Percentiles rank a stretch among this genome's conserved stretches.
Conservation (phyloP, 1,284 basidiomycete genomes). For the Termitomyces sp. region DNA sequence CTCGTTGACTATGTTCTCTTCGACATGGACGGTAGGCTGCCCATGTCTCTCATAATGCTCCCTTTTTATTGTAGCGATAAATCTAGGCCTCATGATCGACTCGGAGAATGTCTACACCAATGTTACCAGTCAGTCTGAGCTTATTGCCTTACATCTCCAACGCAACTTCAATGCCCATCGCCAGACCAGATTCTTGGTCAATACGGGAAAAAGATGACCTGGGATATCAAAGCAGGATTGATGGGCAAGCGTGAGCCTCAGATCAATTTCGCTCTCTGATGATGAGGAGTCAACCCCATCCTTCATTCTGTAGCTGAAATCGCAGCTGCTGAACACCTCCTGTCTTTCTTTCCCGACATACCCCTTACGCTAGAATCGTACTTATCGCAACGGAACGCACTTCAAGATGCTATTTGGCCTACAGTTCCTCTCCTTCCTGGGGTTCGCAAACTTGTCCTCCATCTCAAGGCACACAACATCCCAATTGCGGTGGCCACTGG, state of each 20-base stretch:
- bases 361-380: conserved; percentile 57
- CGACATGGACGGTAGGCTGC: conserved; percentile 68
- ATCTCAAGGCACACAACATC: conserved; percentile 59
- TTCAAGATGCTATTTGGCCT: conserved; percentile 65
- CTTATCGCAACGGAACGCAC: conserved; percentile 45
- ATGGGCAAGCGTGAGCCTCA: conserved; percentile 71
- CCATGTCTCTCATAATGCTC: neutral
- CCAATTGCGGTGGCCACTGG: conserved; percentile 77
- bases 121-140: conserved; percentile 57
- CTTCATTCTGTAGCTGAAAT: conserved; percentile 51
- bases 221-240: conserved; percentile 77
- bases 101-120: conserved; percentile 70
- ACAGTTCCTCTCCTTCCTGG: conserved; percentile 66
- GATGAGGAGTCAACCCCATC: neutral
- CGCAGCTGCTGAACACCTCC: conserved; percentile 57
- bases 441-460: conserved; percentile 55
- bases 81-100: conserved; percentile 53
- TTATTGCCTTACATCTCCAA: neutral
- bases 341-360: conserved; percentile 72
- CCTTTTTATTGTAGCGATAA: neutral
- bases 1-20: conserved; percentile 69
- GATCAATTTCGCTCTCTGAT: conserved; percentile 5
- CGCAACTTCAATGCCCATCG: conserved; percentile 3
- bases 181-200: conserved; percentile 65
- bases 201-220: conserved; percentile 74